Percentiles rank a stretch among this genome's conserved stretches.
Conservation (phyloP, 345 rosid species). For the Excoecaria agallocha region DNA sequence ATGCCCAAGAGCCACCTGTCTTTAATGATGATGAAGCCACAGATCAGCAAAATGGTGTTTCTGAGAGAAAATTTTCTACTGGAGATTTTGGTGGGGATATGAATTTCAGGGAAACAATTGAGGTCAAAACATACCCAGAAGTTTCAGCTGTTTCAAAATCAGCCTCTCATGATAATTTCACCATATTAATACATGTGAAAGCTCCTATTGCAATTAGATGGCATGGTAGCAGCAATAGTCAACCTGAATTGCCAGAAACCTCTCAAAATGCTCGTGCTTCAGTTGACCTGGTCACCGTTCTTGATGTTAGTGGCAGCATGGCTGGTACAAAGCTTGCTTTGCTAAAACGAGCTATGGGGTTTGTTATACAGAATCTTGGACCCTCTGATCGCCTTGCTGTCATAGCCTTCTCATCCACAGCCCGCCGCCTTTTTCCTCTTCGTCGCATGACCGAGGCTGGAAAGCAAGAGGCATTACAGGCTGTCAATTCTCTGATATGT, state of each 20-base stretch:
- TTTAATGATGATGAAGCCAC: slow-evolving; percentile 27
- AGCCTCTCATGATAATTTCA: slow-evolving; percentile 21
- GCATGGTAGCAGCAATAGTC: neutral
- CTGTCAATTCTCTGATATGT: slow-evolving; percentile 33
- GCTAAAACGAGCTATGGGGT: slow-evolving; percentile 43
- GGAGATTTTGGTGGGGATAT: neutral
- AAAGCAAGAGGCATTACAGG: slow-evolving; percentile 29
- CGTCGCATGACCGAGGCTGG: slow-evolving; percentile 35
- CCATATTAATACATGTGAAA: slow-evolving; percentile 21
- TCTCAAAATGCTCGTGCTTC: slow-evolving; percentile 29
- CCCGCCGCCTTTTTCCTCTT: slow-evolving; percentile 36
- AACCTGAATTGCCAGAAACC: slow-evolving; percentile 14
- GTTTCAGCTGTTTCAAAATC: slow-evolving; percentile 22
- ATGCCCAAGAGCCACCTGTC: slow-evolving; percentile 18
- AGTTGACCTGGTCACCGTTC: slow-evolving; percentile 42
- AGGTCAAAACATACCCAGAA: slow-evolving; percentile 30
- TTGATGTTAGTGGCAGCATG: slow-evolving; percentile 48
- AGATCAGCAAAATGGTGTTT: slow-evolving; percentile 3
- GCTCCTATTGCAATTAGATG: slow-evolving; percentile 20
- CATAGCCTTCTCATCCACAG: slow-evolving; percentile 40
- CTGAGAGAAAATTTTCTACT: neutral
- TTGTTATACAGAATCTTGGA: slow-evolving; percentile 38
- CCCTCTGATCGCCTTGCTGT: slow-evolving; percentile 39
- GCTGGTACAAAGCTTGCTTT: slow-evolving; percentile 36
- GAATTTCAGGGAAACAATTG: slow-evolving; percentile 37